phyloP scores from a whole-genome alignment of 202 grass and related monocot species.

The Saccharum hybrid region DNA sequence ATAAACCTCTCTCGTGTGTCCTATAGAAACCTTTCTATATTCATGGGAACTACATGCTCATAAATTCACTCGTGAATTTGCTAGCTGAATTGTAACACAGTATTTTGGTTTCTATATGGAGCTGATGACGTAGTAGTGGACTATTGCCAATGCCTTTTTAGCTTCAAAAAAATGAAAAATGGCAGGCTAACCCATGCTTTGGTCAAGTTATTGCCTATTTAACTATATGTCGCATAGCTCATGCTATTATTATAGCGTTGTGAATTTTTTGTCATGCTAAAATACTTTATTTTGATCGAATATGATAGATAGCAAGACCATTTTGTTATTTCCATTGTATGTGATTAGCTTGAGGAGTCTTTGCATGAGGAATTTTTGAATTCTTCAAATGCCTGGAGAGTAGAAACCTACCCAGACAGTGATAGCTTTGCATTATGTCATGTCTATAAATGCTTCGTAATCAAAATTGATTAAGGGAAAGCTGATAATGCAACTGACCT shows the following conservation, averaged over 20 bases:
- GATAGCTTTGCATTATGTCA: slow-evolving; percentile 1
- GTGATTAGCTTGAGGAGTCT: neutral
- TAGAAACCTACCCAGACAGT: neutral
- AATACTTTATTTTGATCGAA: slow-evolving; percentile 26
- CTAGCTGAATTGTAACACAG: neutral
- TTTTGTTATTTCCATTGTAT: slow-evolving; percentile 12
- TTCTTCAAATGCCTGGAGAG: neutral
- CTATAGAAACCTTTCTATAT: slow-evolving; percentile 21
- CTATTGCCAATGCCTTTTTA: slow-evolving; percentile 24
- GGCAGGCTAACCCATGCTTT: neutral
- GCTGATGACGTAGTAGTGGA: neutral
- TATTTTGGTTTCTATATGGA: neutral
- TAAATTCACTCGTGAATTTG: neutral
- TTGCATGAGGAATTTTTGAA: slow-evolving; percentile 1
- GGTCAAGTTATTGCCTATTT: slow-evolving; percentile 9
- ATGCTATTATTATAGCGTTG: slow-evolving; percentile 20
- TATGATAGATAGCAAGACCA: neutral
- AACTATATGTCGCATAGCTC: slow-evolving; percentile 21
- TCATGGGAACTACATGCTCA: slow-evolving; percentile 4
- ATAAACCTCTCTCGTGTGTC: neutral
- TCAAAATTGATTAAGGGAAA: slow-evolving; percentile 31
- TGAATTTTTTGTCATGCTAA: slow-evolving; percentile 37
- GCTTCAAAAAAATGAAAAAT: slow-evolving; percentile 16
- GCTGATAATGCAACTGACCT: slow-evolving; percentile 9
- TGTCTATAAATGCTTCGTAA: slow-evolving; percentile 3